Base-by-base conservation (phyloP, 768 basidiomycete species). In the Lenzites betulinus region DNA sequence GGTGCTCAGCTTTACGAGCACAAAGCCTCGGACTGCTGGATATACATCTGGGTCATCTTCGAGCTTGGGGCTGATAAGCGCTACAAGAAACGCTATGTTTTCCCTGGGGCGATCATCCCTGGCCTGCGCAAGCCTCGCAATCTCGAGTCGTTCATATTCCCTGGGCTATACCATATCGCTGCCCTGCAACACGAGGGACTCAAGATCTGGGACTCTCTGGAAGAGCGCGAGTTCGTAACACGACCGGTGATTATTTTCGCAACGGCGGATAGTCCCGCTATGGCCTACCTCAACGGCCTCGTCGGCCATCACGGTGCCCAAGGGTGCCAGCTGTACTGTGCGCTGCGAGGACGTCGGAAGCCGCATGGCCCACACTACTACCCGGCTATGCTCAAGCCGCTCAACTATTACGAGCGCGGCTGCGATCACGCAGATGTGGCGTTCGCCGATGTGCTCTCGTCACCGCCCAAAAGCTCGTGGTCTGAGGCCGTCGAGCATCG, bases 311-410 rank as follows among this genome's bases (percentile, higher is more conserved):
- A 69, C 71, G 75, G 1, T 59, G 66, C 12, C 0, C 67, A 69
- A 26, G 76, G 73, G 0, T 83, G 81, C 53, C 68, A 67, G 0
- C 8, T 74, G 0, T 73, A 67, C 44, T 81, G 78, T 59, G 41
- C 56, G 0, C 7, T 72, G 3, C 38, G n/a, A 3, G 76, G 78
- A 0, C 67, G 73, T 0, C 66, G 56, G 4, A 76, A 76, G 51
- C 57, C 64, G 1, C 59, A 64, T 1, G 64, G 49, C 0, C 23
- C 58, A 0, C 69, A 67, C 20, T 79, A 80, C 47, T 80, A 76
- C 60, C 74, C 76, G 0, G 76, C 64, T 0, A 56, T 65, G 7
- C 53, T 71, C 0, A 11, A n/a, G n/a, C n/a, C n/a, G n/a, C n/a
- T n/a, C n/a, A n/a, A n/a, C n/a, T n/a, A n/a, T n/a, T n/a, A n/a